Percentiles rank a stretch among this genome's conserved stretches.
phyloP scores from a whole-genome alignment of 2,329 filamentous ascomycete genomes.

The Tolypocladium tropicale region DNA sequence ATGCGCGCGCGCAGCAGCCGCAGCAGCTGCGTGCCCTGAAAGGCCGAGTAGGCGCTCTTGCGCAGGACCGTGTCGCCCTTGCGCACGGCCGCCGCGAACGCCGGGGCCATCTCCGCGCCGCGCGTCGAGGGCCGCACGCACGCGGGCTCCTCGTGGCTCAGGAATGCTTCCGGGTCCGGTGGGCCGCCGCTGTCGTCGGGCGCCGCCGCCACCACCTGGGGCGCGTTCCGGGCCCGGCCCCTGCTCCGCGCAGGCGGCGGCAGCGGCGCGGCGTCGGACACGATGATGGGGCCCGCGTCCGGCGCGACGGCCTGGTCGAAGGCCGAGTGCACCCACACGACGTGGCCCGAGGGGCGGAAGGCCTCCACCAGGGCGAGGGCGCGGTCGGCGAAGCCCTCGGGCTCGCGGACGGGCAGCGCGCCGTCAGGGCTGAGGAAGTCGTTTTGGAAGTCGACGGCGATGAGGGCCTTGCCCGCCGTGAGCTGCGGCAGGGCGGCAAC shows the following conservation, averaged over 20 bases:
- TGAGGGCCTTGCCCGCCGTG: conserved; percentile 56
- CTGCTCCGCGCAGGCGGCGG: neutral
- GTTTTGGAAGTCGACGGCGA: conserved; percentile 82
- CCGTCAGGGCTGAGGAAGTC: conserved; percentile 69
- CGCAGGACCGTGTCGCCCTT: conserved; percentile 40
- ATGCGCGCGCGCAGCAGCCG: conserved; percentile 73
- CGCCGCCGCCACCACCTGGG: neutral
- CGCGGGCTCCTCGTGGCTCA: conserved; percentile 28
- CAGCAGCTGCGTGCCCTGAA: conserved; percentile 64
- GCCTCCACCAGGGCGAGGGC: conserved; percentile 55
- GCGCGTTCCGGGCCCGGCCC: neutral
- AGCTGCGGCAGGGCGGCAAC: conserved; percentile 44
- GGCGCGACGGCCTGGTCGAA: conserved; percentile 54
- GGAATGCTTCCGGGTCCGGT: conserved; percentile 32
- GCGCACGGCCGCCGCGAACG: conserved; percentile 32
- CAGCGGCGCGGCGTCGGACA: conserved; percentile 22
- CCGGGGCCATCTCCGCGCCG: conserved; percentile 34
- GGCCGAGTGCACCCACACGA: conserved; percentile 78
- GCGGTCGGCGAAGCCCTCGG: conserved; percentile 55
- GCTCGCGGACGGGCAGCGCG: conserved; percentile 54
- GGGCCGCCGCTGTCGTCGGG: neutral
- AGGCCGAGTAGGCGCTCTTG: conserved; percentile 84
- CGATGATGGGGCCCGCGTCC: conserved; percentile 41
- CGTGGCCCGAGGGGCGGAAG: conserved; percentile 61
- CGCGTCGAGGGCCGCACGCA: conserved; percentile 34